Conservation (phyloP, 2,329 filamentous ascomycete species). For the Pseudomassariella vexata region DNA sequence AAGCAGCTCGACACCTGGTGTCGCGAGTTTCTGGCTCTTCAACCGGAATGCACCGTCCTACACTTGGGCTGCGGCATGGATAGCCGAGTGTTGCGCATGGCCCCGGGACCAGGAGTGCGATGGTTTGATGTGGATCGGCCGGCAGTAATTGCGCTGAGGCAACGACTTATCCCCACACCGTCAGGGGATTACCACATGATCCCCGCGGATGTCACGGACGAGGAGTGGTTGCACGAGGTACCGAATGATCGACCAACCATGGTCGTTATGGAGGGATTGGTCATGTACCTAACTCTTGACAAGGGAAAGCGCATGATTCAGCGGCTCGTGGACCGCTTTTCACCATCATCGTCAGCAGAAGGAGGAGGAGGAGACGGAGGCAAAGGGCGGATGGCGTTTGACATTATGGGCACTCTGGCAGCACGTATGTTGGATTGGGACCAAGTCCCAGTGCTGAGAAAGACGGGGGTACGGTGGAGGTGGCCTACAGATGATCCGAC, state of each 20-base stretch:
- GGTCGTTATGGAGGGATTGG: constrained; percentile 20
- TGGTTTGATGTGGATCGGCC: constrained; percentile 24
- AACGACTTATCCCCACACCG: constrained; percentile 11
- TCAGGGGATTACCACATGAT: constrained; percentile 15
- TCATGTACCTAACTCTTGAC: constrained; percentile 16
- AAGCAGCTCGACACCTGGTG: constrained; percentile 11
- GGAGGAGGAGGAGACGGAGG: too few relatives aligned
- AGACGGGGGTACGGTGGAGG: constrained; percentile 2
- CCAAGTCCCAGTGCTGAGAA: constrained; percentile 1
- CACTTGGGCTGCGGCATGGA: constrained; percentile 20
- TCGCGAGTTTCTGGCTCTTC: constrained; percentile 10
- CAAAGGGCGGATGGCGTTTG: constrained; percentile 12
- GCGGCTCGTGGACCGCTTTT: constrained; percentile 13
- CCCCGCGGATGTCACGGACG: constrained; percentile 12
- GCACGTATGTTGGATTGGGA: constrained; percentile 5
- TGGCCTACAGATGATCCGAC: constrained; percentile 8
- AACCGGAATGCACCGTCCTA: constrained; percentile 14
- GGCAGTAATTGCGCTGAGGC: constrained; percentile 20
- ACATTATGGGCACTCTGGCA: constrained; percentile 7
- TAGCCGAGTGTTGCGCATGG: constrained; percentile 11
- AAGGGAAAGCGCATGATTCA: constrained; percentile 10
- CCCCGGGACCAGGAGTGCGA: constrained; percentile 6
- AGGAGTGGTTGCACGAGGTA: constrained; percentile 16
- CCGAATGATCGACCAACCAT: constrained; percentile 18
- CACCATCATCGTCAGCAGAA: too few relatives aligned